Base-by-base conservation (phyloP, 2,329 filamentous ascomycete species). In the Ascochyta clinopodiicola region DNA sequence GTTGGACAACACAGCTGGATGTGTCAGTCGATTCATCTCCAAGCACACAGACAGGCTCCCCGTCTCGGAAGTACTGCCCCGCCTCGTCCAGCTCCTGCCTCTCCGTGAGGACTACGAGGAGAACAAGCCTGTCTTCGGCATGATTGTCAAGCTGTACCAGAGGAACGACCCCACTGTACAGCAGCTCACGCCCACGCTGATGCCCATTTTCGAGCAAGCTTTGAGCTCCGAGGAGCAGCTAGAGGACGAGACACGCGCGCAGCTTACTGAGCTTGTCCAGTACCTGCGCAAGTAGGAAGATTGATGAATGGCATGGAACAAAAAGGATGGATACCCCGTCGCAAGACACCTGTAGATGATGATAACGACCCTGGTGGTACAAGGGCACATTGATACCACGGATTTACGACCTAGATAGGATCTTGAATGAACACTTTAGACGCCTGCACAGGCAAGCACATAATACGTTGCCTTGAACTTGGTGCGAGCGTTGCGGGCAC, bases 51-150 rank as follows among this genome's bases (percentile, higher is more conserved):
- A 94, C 65, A 86, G 85, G 64, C 88, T 96, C 9, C 92, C 94
- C 17, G 84, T 96, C 48, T 79, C 84, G 35, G 88, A 96, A 57
- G 91, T 96, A 19, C 84, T 99, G 1, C 93, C 94, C 24, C 87
- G 86, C 1, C 79, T 98, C 25, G 84, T 96, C 52, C 84, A 85
- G 58, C 84, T 93, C 25, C 84, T 98, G 34, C 95, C 95, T 9
- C 82, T 98, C 60, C 91, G 90, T 76, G 93, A 96, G 73, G 95
- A 98, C 76, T 98, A 86, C 68, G 92, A 97, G 78, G 95, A 98
- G 85, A 98, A 99, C 79, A 91, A 91, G 69, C 92, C 95, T 8
- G 88, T 98, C 57, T 99, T 89, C 79, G 85, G 89, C 75, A 96
- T 93, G 86, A 88, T 99, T 69, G 88, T 91, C 76, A 88, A 90